Conservation (phyloP, 768 basidiomycete genomes). For the Inosperma sp. region DNA sequence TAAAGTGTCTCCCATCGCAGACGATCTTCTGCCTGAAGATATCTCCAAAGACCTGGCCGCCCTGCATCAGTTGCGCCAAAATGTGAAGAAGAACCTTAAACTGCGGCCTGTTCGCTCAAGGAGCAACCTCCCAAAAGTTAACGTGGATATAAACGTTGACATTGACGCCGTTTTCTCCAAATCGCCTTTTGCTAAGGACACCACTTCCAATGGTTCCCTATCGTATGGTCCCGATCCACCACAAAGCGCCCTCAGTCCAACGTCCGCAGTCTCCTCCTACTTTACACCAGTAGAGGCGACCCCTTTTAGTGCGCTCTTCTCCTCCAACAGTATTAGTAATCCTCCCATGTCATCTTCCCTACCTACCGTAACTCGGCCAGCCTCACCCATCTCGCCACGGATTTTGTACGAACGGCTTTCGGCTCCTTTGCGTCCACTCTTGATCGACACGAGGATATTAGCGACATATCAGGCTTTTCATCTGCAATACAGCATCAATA, state of each 20-base stretch:
- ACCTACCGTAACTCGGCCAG: slow-evolving; percentile 11
- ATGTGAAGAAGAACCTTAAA: slow-evolving; percentile 71
- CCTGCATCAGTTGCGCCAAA: slow-evolving; percentile 65
- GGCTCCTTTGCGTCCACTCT: slow-evolving; percentile 52
- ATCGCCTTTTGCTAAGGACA: slow-evolving; percentile 13
- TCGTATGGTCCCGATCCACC: slow-evolving; percentile 20
- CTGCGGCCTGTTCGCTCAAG: slow-evolving; percentile 71
- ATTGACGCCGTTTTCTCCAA: slow-evolving; percentile 27
- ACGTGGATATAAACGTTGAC: slow-evolving; percentile 26
- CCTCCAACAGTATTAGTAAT: not conserved
- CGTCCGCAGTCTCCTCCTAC: slow-evolving; percentile 43
- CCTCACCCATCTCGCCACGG: slow-evolving; percentile 40
- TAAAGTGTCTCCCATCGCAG: slow-evolving; percentile 30
- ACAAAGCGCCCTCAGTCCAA: slow-evolving; percentile 42
- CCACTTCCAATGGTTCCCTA: slow-evolving; percentile 8
- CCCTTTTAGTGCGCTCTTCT: slow-evolving; percentile 9
- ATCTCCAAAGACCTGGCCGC: slow-evolving; percentile 62
- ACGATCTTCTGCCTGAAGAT: slow-evolving; percentile 48
- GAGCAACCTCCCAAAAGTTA: slow-evolving; percentile 45
- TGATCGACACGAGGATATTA: slow-evolving; percentile 80
- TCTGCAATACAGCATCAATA: slow-evolving; percentile 68
- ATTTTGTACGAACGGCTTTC: slow-evolving; percentile 46
- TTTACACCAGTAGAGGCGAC: slow-evolving; percentile 46
- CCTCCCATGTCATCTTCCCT: slow-evolving; percentile 10
- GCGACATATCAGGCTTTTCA: slow-evolving; percentile 60